Conservation (phyloP, 2,329 filamentous ascomycete species). For the Ophiostoma ips region DNA sequence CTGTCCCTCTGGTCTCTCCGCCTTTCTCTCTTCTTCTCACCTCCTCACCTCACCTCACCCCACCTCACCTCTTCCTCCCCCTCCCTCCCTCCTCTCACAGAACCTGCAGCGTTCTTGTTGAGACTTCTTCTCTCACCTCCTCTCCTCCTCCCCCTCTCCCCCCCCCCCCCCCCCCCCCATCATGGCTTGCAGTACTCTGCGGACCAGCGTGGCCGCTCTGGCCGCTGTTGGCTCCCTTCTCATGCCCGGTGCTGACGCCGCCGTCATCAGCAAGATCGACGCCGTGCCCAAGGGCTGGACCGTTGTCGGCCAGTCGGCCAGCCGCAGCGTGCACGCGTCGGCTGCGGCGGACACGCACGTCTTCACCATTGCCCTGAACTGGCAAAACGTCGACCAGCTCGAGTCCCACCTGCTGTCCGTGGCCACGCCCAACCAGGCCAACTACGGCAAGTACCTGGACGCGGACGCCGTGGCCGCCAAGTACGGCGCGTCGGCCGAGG, state of each 20-base stretch:
- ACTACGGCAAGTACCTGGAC: conserved; percentile 48
- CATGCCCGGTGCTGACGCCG: conserved; percentile 6
- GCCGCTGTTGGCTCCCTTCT: conserved; percentile 2
- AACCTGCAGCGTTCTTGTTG: background rate
- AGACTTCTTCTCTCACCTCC: background rate
- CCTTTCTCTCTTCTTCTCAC: background rate
- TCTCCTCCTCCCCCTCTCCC: background rate
- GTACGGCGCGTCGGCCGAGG: conserved; percentile 34
- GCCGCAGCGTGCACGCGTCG: background rate
- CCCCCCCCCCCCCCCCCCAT: background rate
- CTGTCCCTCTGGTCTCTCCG: background rate
- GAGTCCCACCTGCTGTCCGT: conserved; percentile 46
- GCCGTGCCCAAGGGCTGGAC: conserved; percentile 11
- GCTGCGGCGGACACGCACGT: conserved; percentile 8
- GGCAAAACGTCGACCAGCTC: conserved; percentile 24
- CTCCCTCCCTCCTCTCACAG: background rate
- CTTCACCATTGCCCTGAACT: conserved; percentile 17
- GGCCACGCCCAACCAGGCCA: conserved; percentile 41
- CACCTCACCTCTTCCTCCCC: background rate
- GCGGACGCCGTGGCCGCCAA: conserved; percentile 40
- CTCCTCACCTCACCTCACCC: background rate
- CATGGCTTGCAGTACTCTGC: conserved; percentile 10
- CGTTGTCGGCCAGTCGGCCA: background rate
- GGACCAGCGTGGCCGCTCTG: conserved; percentile 2
- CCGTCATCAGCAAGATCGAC: conserved; percentile 10